Evolutionary conservation across 176 grass and related monocot genomes (phyloP).

Genomic region (Aegilops sharonensis): DNA sequence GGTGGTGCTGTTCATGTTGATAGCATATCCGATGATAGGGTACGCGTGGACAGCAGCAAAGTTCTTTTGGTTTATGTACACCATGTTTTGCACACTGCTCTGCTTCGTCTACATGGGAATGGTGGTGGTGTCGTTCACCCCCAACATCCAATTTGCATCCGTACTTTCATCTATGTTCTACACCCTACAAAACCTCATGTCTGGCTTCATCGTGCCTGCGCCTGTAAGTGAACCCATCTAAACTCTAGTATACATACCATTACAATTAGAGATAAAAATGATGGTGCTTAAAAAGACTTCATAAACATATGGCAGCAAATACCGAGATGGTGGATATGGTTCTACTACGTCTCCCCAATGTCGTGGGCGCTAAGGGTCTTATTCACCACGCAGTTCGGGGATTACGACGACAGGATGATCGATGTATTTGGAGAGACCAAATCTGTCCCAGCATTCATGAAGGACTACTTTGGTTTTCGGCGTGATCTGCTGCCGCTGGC

Average conservation of each 20-base stretch:
- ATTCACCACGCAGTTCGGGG: slow-evolving; percentile 70
- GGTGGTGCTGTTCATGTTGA: slow-evolving; percentile 42
- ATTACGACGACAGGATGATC: slow-evolving; percentile 29
- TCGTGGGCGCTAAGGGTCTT: slow-evolving; percentile 64
- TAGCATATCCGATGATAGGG: slow-evolving; percentile 74
- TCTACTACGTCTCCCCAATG: slow-evolving; percentile 59
- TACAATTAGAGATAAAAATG: not conserved
- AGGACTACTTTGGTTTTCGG: slow-evolving; percentile 64
- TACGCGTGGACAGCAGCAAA: slow-evolving; percentile 57
- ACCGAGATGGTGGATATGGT: slow-evolving; percentile 86
- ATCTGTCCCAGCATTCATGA: slow-evolving; percentile 44
- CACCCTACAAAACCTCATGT: slow-evolving; percentile 54
- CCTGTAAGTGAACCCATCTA: slow-evolving; percentile 47
- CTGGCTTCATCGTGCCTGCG: slow-evolving; percentile 57
- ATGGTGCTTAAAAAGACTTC: not conserved
- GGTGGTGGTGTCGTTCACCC: slow-evolving; percentile 61
- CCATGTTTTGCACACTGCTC: slow-evolving; percentile 60
- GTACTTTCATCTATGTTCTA: slow-evolving; percentile 68
- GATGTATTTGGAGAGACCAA: slow-evolving; percentile 51
- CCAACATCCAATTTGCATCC: slow-evolving; percentile 54
- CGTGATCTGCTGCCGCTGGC: slow-evolving; percentile 47
- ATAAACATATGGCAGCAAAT: slow-evolving; percentile 62
- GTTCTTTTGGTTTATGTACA: slow-evolving; percentile 68
- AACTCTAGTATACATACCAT: not conserved
- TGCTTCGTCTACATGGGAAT: slow-evolving; percentile 76